Evolutionary conservation across 2,329 filamentous ascomycete species (phyloP), one percentile per base, ranked within the genome.

Genomic region (Scolecobasidium constrictum): DNA sequence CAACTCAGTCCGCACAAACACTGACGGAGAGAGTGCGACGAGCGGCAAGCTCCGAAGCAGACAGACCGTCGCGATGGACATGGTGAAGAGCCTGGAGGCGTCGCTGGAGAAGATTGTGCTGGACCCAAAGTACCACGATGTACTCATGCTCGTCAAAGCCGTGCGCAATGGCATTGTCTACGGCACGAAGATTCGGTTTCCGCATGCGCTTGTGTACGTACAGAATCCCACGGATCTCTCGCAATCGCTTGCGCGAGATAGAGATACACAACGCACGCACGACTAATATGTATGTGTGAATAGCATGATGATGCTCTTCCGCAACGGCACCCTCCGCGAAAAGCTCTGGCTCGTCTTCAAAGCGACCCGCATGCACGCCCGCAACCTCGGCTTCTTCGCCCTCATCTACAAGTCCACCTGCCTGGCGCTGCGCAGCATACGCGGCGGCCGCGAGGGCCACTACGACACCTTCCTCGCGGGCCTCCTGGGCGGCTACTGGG

Each of bases 151-250:
- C 52, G 62, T 94, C 62, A 98, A 98, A 74, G 86, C 80, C 55
- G 83, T 92, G 52, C 86, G 92, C 65, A 98, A 96, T 78, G 92
- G 92, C 62, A 81, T 88, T 51, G 86, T 98, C 49, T 98, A 98
- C 66, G 92, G 92, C 47, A 79, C 85, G 55, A 96, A 96, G 76
- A 86, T 98, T 63, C 88, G 92, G 50, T 96, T 98, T 68, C 92
- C 92, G 50, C 92, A 98, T 68, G 92, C 92, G 47, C 75, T 98
- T 52, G 92, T 98, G 74, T 79, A 36, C 19, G 43, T 16, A 20
- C 20, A 5, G n/a, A 34, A 7, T 3, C 12, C 70, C 49, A n/a
- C n/a, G n/a, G n/a, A n/a, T n/a, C n/a, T n/a, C n/a, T n/a, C n/a
- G n/a, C n/a, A n/a, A n/a, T n/a, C n/a, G n/a, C n/a, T n/a, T n/a